phyloP scores from a whole-genome alignment of 768 basidiomycete genomes.

The Lentinula raphanica region DNA sequence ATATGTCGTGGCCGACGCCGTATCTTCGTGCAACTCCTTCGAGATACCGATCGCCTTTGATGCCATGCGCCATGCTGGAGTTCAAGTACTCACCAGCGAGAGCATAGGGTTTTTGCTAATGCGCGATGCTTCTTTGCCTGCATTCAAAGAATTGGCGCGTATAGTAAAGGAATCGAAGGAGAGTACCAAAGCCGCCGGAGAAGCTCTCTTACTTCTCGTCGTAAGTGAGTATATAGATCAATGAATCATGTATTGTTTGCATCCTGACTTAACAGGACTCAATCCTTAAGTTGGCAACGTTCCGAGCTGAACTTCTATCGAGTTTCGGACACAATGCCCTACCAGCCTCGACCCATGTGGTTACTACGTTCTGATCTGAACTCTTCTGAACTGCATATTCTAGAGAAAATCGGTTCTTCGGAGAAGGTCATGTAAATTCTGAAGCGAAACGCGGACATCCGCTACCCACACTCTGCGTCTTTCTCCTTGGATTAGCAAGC shows the following conservation, averaged over 20 bases:
- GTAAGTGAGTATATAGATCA: neutral
- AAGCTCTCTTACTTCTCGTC: slow-evolving; percentile 16
- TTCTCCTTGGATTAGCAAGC: neutral
- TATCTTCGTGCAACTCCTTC: slow-evolving; percentile 75
- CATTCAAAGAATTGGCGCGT: slow-evolving; percentile 68
- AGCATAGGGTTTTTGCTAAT: slow-evolving; percentile 75
- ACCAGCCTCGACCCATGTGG: neutral
- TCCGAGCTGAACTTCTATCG: no score
- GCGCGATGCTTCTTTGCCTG: slow-evolving; percentile 54
- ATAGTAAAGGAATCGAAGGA: slow-evolving; percentile 78
- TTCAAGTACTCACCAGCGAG: slow-evolving; percentile 75
- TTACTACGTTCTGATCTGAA: neutral
- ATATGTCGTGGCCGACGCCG: slow-evolving; percentile 77
- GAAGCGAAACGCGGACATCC: no score
- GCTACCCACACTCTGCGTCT: no score
- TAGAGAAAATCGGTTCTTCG: neutral
- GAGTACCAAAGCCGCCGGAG: slow-evolving; percentile 41
- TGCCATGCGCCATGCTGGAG: slow-evolving; percentile 64
- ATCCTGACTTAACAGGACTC: neutral
- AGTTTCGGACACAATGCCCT: no score
- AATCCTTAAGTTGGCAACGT: no score
- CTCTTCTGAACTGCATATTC: no score
- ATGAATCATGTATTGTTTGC: neutral
- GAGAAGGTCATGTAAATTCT: no score
- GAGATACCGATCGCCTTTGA: slow-evolving; percentile 76